These are phyloP conservation scores for Obelidium mucronatum DNA, from an alignment of 192 early-diverging fungal genomes.

Conservation along the genomic window DNA sequence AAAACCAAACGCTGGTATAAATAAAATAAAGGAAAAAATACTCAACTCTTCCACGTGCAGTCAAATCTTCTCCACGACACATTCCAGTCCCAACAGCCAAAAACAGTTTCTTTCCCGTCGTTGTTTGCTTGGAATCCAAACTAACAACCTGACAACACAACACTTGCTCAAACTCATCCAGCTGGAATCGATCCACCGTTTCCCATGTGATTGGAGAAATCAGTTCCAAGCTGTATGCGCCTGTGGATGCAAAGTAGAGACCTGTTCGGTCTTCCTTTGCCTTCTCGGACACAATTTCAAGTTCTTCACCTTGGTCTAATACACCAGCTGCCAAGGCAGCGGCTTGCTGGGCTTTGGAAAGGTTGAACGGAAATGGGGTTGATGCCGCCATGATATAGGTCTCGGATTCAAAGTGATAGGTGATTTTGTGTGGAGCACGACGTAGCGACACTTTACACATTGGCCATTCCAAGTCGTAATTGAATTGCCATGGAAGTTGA, in stretches of 20 bases:
- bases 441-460: slow-evolving; percentile 73
- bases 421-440: slow-evolving; percentile 75
- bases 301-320: slow-evolving; percentile 66
- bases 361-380: slow-evolving; percentile 63
- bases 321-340: slow-evolving; percentile 62
- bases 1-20: not conserved
- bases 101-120: slow-evolving; percentile 83
- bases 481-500: slow-evolving; percentile 71
- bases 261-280: slow-evolving; percentile 52
- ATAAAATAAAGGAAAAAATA: not conserved
- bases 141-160: slow-evolving; percentile 77
- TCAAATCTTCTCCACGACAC: slow-evolving; percentile 89
- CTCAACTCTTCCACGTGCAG: slow-evolving; percentile 80
- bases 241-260: slow-evolving; percentile 63
- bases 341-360: slow-evolving; percentile 69
- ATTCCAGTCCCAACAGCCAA: slow-evolving; percentile 89
- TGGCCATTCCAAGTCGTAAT: slow-evolving; percentile 79
- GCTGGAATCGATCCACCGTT: slow-evolving; percentile 77
- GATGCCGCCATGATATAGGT: slow-evolving; percentile 84
- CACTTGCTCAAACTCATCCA: slow-evolving; percentile 88
- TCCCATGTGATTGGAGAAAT: slow-evolving; percentile 96
- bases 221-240: slow-evolving; percentile 77
- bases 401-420: slow-evolving; percentile 83
- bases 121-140: slow-evolving; percentile 85
- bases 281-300: slow-evolving; percentile 36